These are phyloP conservation scores for Microdochium trichocladiopsis DNA, from an alignment of 2,329 filamentous ascomycete genomes.

Conservation along the genomic window DNA sequence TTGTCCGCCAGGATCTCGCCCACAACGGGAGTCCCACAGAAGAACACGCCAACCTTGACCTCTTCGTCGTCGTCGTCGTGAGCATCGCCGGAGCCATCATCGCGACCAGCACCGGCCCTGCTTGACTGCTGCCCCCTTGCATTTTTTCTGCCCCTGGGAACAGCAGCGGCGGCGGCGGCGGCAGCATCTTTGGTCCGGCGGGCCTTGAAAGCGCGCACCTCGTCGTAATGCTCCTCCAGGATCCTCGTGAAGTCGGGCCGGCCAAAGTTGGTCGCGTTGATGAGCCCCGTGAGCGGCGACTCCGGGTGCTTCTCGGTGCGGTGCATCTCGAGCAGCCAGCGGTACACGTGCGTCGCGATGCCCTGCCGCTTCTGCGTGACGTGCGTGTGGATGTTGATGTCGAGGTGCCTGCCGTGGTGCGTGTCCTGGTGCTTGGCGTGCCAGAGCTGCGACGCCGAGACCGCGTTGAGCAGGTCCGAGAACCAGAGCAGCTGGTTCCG, in stretches of 20 bases:
- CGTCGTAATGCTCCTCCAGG: constrained; percentile 45
- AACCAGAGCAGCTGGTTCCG: constrained; percentile 50
- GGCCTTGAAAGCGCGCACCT: constrained; percentile 28
- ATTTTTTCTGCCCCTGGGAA: too few relatives aligned
- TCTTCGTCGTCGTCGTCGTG: constrained; percentile 31
- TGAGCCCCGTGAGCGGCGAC: constrained; percentile 45
- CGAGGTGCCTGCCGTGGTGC: constrained; percentile 24
- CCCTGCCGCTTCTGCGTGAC: constrained; percentile 47
- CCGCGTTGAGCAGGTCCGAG: constrained; percentile 45
- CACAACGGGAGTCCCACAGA: constrained; percentile 48
- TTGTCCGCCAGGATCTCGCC: constrained; percentile 48
- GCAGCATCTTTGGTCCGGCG: not conserved
- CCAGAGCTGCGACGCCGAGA: constrained; percentile 28
- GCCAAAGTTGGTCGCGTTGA: constrained; percentile 46
- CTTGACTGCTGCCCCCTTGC: too few relatives aligned
- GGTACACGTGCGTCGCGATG: constrained; percentile 46
- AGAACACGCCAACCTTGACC: constrained; percentile 47
- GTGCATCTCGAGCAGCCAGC: constrained; percentile 49
- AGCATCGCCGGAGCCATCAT: not conserved
- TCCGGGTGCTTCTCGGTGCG: constrained; percentile 41
- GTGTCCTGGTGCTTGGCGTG: constrained; percentile 25
- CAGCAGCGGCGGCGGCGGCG: not conserved
- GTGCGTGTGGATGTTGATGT: constrained; percentile 49
- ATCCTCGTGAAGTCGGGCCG: constrained; percentile 45
- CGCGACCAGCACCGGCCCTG: not conserved